phyloP scores from a whole-genome alignment of 768 basidiomycete genomes.

The Termitomyces sp. region DNA sequence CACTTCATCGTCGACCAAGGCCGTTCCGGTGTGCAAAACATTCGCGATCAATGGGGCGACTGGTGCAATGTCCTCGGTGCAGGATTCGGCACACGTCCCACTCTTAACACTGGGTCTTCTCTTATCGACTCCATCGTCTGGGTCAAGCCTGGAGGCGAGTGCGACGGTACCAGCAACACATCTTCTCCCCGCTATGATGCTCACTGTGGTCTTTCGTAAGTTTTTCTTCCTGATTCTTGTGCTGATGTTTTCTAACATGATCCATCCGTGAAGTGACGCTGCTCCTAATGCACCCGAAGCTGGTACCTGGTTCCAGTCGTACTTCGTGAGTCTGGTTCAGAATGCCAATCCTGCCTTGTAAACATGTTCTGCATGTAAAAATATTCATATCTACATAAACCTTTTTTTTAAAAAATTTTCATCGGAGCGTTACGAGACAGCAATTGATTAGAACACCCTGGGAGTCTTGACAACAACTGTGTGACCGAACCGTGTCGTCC shows the following conservation, averaged over 20 bases:
- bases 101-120: constrained; percentile 48
- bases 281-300: constrained; percentile 56
- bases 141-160: constrained; percentile 69
- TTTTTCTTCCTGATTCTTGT: constrained; percentile 8
- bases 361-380: constrained; percentile 4
- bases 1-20: constrained; percentile 69
- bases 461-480: no score
- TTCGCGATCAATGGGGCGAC: constrained; percentile 60
- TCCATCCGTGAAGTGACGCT: constrained; percentile 44
- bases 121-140: constrained; percentile 62
- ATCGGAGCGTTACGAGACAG: no score
- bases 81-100: constrained; percentile 60
- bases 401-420: no score
- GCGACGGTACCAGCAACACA: constrained; percentile 57
- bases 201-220: constrained; percentile 46
- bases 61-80: constrained; percentile 68
- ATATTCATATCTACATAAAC: no score
- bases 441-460: no score
- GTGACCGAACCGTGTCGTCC: no score
- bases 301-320: constrained; percentile 68
- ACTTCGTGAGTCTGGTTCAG: constrained; percentile 53
- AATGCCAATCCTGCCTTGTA: constrained; percentile 53
- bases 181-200: constrained; percentile 51
- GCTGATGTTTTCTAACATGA: constrained; percentile 1
- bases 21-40: constrained; percentile 59